Evolutionary conservation across 371 early-diverging fungal genomes (phyloP), one percentile per base, ranked within the genome.

Genomic region (Vairimorpha apis): DNA sequence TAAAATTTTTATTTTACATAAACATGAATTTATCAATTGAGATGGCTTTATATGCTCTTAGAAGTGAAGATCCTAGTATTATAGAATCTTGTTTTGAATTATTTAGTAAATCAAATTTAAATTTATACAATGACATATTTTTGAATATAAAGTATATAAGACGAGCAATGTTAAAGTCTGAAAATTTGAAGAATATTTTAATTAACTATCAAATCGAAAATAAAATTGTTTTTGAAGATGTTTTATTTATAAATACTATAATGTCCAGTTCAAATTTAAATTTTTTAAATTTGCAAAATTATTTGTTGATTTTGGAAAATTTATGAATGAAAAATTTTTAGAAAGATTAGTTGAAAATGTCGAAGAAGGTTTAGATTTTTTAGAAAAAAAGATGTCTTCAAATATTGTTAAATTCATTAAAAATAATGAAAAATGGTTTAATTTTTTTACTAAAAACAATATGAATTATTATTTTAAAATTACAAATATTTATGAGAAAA

Each of bases 301-400:
- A 1, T 79, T 79, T 74, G 62, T 65, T 23, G 67, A 79, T 55
- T 79, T 79, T 55, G 73, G 76, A n/a, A 32, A 47, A 16, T 79
- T 65, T 45, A 38, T 79, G 45, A 79, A 79, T 55, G 64, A 49
- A 25, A 74, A 79, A 60, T 65, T 79, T 38, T 51, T 79, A 25
- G 79, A 76, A 53, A 69, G 76, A 45, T 44, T 79, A n/a, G 23
- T 55, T 38, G 76, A 76, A 7, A 35, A 72, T 41, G 25, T 60
- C n/a, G 47, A 63, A 30, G 67, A 64, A 35, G 79, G 76, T 13
- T 23, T 74, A 13, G 62, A 49, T 12, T 79, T 69, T 75, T 23
- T 79, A 5, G 45, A 45, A 14, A 60, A 72, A 21, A 27, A 21
- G 5, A 73, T 43, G 0, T 68, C 37, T 53, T 33, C 43, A 27